A percentile compares a stretch with the other conserved stretches of the same genome.
phyloP scores from a whole-genome alignment of 345 rosid genomes.

The Kernera saxatilis region DNA sequence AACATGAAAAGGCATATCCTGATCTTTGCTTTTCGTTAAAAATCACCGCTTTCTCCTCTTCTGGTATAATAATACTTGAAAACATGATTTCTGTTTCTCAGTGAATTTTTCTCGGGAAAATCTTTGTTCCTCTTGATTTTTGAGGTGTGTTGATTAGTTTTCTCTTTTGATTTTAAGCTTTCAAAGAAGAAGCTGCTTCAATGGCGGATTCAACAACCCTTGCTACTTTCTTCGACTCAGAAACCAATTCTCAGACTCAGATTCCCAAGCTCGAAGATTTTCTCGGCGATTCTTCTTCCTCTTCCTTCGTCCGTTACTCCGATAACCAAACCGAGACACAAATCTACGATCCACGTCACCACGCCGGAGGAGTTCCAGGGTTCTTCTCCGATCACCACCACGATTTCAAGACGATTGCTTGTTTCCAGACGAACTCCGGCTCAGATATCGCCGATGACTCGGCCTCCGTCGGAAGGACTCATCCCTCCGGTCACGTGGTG shows the following conservation, averaged over 20 bases:
- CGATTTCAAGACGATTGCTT: conserved; percentile 47
- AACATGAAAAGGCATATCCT: not conserved
- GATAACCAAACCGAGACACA: conserved; percentile 60
- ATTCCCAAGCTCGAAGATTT: conserved; percentile 86
- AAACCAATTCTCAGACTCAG: conserved; percentile 35
- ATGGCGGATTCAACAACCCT: conserved; percentile 43
- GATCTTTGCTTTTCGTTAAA: not conserved
- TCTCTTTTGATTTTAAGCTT: not conserved
- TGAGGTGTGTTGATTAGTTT: not conserved
- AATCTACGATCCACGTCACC: conserved; percentile 47
- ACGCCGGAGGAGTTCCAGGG: conserved; percentile 12
- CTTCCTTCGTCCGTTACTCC: conserved; percentile 40
- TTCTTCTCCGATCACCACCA: conserved; percentile 50
- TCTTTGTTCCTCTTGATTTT: not conserved
- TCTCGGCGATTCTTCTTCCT: conserved; percentile 61
- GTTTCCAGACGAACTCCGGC: conserved; percentile 57
- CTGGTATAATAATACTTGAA: not conserved
- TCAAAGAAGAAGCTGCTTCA: conserved; percentile 34
- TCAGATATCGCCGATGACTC: conserved; percentile 69
- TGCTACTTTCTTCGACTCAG: conserved; percentile 35
- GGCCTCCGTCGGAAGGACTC: conserved; percentile 41
- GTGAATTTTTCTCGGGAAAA: not conserved
- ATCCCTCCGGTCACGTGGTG: conserved; percentile 35
- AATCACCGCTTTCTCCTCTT: not conserved
- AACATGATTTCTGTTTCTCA: not conserved